Base-by-base conservation (phyloP, 2,329 filamentous ascomycete genomes). In the Polychaeton citri region DNA sequence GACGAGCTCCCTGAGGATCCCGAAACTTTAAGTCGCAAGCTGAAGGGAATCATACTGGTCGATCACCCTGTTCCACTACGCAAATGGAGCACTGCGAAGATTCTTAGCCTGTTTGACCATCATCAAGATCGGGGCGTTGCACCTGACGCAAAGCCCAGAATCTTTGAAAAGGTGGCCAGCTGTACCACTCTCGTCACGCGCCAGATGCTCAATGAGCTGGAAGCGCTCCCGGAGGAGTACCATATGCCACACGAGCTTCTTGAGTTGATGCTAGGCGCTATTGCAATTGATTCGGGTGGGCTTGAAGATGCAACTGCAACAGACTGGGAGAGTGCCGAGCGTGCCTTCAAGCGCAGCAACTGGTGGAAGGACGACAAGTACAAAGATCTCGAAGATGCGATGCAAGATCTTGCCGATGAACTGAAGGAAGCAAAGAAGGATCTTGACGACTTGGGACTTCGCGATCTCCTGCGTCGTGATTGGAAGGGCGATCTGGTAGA, bases 401-500 rank as follows among this genome's bases (percentile, higher is more conserved):
- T 67, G 64, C 45, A 55, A 12, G 52, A 60, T 3, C 52, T 67
- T 0, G 54, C 60, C 35, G 55, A 62, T 21, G 39, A 58, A 16
- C 58, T 67, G 17, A 51, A 50, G 17, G 43, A 48, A 8, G 63
- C 63, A 2, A 63, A 65, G 46, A 62, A 65, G 38, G 56, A 63
- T 36, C 56, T 67, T 15, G 59, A 53, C 16, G 32, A 55, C 20
- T 54, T 67, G 4, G 52, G 49, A 17, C 51, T 67, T 1, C 60
- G 63, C 30, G 63, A 67, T 41, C 51, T 67, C 32, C 52, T 67
- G 19, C 52, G 64, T 6, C 52, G 63, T 24, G 64, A 67, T 52
- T 67, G 63, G 63, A 67, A 67, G 45, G 61, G 61, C 34, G 62
- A 65, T 36, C 43, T 66, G 12, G 61, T 66, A 32, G 62, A 66